Conservation (phyloP, 768 basidiomycete species). For the Termitomyces heimii region DNA sequence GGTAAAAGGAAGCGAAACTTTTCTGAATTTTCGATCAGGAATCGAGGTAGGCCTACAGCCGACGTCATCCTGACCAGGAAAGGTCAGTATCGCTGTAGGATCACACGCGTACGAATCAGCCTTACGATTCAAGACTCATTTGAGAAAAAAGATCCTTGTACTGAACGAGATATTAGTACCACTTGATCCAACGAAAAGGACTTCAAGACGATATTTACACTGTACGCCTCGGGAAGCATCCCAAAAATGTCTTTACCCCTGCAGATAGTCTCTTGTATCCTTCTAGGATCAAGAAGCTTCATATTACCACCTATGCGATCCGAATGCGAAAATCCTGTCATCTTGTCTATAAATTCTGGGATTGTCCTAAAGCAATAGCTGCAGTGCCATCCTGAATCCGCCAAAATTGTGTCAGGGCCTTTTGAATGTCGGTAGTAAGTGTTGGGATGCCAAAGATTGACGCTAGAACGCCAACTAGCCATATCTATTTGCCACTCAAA, state of each 20-base stretch:
- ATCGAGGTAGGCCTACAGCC: slow-evolving; percentile 47
- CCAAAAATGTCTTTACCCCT: slow-evolving; percentile 56
- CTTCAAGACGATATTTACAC: slow-evolving; percentile 26
- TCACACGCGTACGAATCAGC: not conserved
- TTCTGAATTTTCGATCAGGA: slow-evolving; percentile 43
- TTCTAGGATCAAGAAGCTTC: slow-evolving; percentile 38
- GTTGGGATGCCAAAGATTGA: slow-evolving; percentile 37
- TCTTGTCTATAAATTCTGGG: slow-evolving; percentile 52
- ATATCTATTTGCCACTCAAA: slow-evolving; percentile 54
- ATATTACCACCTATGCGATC: slow-evolving; percentile 49
- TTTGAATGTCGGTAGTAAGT: slow-evolving; percentile 45
- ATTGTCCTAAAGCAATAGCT: slow-evolving; percentile 61
- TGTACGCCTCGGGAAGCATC: slow-evolving; percentile 61
- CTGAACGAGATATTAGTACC: slow-evolving; percentile 20
- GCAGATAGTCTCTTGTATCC: slow-evolving; percentile 56
- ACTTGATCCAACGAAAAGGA: not conserved
- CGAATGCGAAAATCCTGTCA: slow-evolving; percentile 56
- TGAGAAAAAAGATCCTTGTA: slow-evolving; percentile 47
- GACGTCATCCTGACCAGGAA: slow-evolving; percentile 27
- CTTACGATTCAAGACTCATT: slow-evolving; percentile 48
- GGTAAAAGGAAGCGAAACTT: slow-evolving; percentile 49
- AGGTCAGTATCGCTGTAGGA: not conserved
- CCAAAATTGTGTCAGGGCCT: slow-evolving; percentile 40
- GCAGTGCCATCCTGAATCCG: slow-evolving; percentile 67
- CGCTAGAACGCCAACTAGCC: slow-evolving; percentile 52